Conservation (phyloP, 2,329 filamentous ascomycete genomes). For the Zasmidium angulare region DNA sequence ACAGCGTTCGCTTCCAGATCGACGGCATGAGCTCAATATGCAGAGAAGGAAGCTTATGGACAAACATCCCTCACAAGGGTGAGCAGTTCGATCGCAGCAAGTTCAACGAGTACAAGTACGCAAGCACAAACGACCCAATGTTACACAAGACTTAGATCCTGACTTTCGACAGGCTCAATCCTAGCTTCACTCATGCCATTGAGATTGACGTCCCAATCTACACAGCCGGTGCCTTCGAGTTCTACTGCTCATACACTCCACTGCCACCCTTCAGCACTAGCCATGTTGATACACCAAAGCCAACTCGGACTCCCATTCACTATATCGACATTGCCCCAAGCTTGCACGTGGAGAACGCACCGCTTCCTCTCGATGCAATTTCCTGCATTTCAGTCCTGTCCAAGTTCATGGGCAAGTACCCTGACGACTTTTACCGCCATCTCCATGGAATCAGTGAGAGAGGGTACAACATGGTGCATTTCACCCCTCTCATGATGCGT, state of each 20-base stretch:
- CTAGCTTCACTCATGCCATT: slow-evolving; percentile 89
- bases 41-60: slow-evolving; percentile 90
- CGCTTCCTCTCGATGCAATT: slow-evolving; percentile 79
- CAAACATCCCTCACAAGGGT: slow-evolving; percentile 83
- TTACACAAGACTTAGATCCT: slow-evolving; percentile 2
- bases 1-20: slow-evolving; percentile 83
- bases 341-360: slow-evolving; percentile 69
- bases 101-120: slow-evolving; percentile 88
- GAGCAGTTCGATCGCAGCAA: slow-evolving; percentile 72
- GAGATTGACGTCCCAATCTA: slow-evolving; percentile 86
- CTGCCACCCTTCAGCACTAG: slow-evolving; percentile 73
- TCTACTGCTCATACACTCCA: slow-evolving; percentile 89
- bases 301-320: slow-evolving; percentile 67
- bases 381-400: slow-evolving; percentile 93
- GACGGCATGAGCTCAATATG: slow-evolving; percentile 96
- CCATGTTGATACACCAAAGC: slow-evolving; percentile 47
- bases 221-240: slow-evolving; percentile 83
- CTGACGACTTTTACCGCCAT: slow-evolving; percentile 85
- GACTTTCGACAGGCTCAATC: slow-evolving; percentile 64
- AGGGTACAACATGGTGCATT: slow-evolving; percentile 99
- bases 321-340: slow-evolving; percentile 92
- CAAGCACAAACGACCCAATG: slow-evolving; percentile 8
- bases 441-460: slow-evolving; percentile 82
- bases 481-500: slow-evolving; percentile 86
- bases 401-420: slow-evolving; percentile 96